A percentile compares a stretch with the other conserved stretches of the same genome.
These are phyloP conservation scores for Phytophthora ramorum DNA, from an alignment of 352 stramenopile species.

Conservation along the genomic window DNA sequence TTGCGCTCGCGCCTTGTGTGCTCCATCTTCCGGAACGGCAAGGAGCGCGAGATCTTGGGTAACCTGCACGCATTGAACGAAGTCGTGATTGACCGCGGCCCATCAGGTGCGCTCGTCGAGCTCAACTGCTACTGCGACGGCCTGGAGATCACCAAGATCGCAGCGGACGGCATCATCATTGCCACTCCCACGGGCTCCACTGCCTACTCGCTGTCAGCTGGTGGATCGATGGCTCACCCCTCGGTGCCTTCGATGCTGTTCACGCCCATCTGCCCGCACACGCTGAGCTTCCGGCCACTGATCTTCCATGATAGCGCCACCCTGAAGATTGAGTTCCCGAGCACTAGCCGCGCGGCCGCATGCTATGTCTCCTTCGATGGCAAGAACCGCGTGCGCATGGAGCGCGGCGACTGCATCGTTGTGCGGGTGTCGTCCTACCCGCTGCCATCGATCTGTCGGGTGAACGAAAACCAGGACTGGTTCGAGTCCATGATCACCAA, in stretches of 20 bases:
- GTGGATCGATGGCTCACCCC: constrained; percentile 98
- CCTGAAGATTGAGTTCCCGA: constrained; percentile 90
- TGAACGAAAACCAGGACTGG: constrained; percentile 93
- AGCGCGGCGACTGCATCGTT: constrained; percentile 86
- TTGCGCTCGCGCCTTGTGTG: constrained; percentile 77
- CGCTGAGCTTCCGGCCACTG: constrained; percentile 93
- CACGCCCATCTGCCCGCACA: constrained; percentile 99
- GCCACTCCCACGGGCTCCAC: constrained; percentile 98
- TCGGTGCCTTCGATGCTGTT: constrained; percentile 97
- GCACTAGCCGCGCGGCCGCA: constrained; percentile 68
- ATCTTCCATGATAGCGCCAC: constrained; percentile 92
- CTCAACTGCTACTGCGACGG: constrained; percentile 98
- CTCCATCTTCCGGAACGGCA: constrained; percentile 70
- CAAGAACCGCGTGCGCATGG: constrained; percentile 89
- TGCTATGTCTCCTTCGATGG: constrained; percentile 94
- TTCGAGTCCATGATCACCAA: constrained; percentile 93
- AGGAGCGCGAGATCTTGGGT: constrained; percentile 56
- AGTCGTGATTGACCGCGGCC: constrained; percentile 97
- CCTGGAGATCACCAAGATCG: constrained; percentile 95
- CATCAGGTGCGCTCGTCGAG: constrained; percentile 90
- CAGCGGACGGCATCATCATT: constrained; percentile 98
- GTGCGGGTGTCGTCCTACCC: constrained; percentile 90
- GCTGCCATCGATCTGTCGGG: constrained; percentile 84
- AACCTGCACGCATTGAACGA: constrained; percentile 97
- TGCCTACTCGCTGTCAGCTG: constrained; percentile 97